A percentile compares a stretch with the other conserved stretches of the same genome.
Conservation (phyloP, 2,329 filamentous ascomycete species). For the Trichoderma arundinaceum region DNA sequence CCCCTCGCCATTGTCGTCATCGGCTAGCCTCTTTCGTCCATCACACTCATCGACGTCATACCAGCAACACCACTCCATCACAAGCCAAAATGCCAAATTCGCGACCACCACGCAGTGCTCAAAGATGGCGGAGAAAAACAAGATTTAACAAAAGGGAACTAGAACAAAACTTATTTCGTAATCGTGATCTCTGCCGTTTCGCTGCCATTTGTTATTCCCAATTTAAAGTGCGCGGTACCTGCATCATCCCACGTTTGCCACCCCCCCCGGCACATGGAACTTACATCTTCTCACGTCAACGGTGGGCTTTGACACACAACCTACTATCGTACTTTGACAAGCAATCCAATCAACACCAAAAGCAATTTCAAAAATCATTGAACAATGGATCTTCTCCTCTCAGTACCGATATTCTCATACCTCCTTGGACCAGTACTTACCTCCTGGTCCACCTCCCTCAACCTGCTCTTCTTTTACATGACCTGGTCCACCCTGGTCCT, state of each 20-base stretch:
- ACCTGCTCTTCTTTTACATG: conserved; percentile 87
- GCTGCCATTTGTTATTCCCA: background rate
- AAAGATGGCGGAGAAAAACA: background rate
- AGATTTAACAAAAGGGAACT: background rate
- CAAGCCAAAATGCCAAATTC: background rate
- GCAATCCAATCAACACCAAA: background rate
- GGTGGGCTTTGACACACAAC: background rate
- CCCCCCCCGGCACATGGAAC: background rate
- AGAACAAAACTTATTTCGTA: background rate
- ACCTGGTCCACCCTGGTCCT: conserved; percentile 86
- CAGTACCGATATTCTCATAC: conserved; percentile 73
- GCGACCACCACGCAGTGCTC: too few relatives aligned
- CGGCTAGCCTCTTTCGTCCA: conserved; percentile 18
- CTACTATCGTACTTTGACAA: background rate
- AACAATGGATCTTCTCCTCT: conserved; percentile 70
- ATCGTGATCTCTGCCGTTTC: background rate
- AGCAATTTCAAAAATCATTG: background rate
- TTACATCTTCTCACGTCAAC: background rate
- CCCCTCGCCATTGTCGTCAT: conserved; percentile 16
- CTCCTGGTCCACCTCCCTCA: conserved; percentile 79
- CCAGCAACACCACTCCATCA: conserved; percentile 11
- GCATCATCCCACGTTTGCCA: conserved; percentile 2
- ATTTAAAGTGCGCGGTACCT: conserved; percentile 23
- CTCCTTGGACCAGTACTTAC: conserved; percentile 65
- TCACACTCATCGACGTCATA: conserved; percentile 27